These are phyloP conservation scores for Xerocomus brunneocitrinus DNA, from an alignment of 768 basidiomycete genomes.

Conservation along the genomic window DNA sequence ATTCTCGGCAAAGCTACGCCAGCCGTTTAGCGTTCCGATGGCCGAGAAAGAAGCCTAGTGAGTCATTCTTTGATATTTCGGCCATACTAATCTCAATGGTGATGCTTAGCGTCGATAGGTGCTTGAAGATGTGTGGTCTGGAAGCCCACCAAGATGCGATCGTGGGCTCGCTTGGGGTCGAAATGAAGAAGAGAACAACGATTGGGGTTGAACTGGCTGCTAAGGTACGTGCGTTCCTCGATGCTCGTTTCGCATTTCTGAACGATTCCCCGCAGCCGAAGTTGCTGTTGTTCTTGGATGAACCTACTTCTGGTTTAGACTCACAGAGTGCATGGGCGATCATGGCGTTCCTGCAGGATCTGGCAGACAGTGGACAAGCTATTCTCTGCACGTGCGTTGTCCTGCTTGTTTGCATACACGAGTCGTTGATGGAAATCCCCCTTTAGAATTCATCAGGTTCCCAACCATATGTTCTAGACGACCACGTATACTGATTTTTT, in stretches of 20 bases:
- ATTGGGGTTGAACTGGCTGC: slow-evolving; percentile 87
- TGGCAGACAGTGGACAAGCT: slow-evolving; percentile 79
- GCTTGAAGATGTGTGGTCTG: slow-evolving; percentile 59
- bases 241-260: neutral
- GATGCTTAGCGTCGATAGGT: slow-evolving; percentile 44
- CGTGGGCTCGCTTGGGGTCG: slow-evolving; percentile 62
- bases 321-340: slow-evolving; percentile 87
- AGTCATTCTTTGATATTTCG: slow-evolving; percentile 22
- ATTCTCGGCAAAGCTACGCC: slow-evolving; percentile 77
- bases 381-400: slow-evolving; percentile 78
- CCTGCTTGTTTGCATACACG: neutral
- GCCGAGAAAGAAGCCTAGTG: slow-evolving; percentile 80
- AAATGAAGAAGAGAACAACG: slow-evolving; percentile 76
- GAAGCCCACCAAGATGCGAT: slow-evolving; percentile 62
- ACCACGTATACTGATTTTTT: slow-evolving; percentile 8
- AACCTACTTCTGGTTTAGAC: slow-evolving; percentile 85
- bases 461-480: neutral
- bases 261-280: slow-evolving; percentile 48
- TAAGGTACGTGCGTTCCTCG: slow-evolving; percentile 36
- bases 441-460: slow-evolving; percentile 39
- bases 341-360: slow-evolving; percentile 63
- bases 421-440: neutral
- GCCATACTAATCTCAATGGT: neutral
- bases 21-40: slow-evolving; percentile 58
- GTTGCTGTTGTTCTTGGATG: slow-evolving; percentile 80